Evolutionary conservation across 352 stramenopile genomes (phyloP), one percentile per base, ranked within the genome.

Genomic region (Phytophthora pisi): DNA sequence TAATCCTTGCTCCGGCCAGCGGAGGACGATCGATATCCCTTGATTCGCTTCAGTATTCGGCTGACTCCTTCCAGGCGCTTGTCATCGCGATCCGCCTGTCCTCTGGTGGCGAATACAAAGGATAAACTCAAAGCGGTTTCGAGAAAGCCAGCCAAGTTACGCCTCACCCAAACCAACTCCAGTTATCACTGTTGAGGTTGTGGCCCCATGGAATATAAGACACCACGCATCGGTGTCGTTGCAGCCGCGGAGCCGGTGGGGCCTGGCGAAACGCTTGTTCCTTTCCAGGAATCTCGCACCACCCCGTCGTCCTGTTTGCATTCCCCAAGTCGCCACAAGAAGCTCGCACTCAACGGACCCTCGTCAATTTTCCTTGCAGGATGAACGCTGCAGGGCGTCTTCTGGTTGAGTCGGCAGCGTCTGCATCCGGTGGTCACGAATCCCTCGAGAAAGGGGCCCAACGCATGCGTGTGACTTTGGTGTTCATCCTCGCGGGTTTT

Each of bases 401-500:
- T 64, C 67, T 75, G 46, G 51, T 18, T 34, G 56, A 53, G 1
- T 64, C 62, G 36, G 13, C 56, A 23, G 15, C 43, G 20, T 18
- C 18, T 9, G 34, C 30, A 15, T 34, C 49, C 1, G 45, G 23
- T 8, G 43, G 51, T 9, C 7, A 42, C 0, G 38, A 51, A 6
- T 51, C 57, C 3, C 18, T 71, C 23, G 49, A 65, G 11, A 56
- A 36, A 2, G 67, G 30, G 18, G 57, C 66, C n/a, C 60, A 72
- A 28, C 45, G 10, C 10, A 66, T 72, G 45, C 65, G 66, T 1
- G 61, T 68, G 15, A 66, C 46, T n/a, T 45, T 75, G 28, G 60
- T 62, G 15, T 77, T 75, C 49, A 60, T 78, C 23, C 51, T 81
- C 28, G 51, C 51, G 5, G 73, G 73, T 5, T 81, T 77, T 31